These are phyloP conservation scores for Trametopsis cervina DNA, from an alignment of 768 basidiomycete species.

Conservation along the genomic window DNA sequence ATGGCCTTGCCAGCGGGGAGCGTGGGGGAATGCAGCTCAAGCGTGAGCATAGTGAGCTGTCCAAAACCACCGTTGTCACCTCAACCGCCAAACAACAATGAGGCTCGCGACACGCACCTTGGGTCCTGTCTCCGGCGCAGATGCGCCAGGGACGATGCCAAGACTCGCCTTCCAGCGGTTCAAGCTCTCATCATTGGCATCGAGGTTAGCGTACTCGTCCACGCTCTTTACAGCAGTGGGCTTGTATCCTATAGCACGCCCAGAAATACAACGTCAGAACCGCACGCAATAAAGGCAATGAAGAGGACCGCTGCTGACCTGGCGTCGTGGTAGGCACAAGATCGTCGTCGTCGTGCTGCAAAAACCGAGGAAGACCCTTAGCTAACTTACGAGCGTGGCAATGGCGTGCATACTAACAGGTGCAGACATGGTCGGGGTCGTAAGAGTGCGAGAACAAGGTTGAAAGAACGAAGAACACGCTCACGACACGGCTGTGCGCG, in stretches of 20 bases:
- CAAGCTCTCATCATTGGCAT: conserved; percentile 88
- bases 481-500: conserved; percentile 17
- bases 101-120: conserved; percentile 44
- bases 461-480: conserved; percentile 11
- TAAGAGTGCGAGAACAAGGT: conserved; percentile 13
- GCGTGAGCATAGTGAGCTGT: conserved; percentile 64
- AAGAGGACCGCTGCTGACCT: conserved; percentile 34
- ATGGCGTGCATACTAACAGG: conserved; percentile 26
- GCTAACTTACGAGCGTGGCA: neutral
- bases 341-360: conserved; percentile 66
- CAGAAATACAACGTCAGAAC: neutral
- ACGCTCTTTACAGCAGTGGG: conserved; percentile 58
- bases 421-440: conserved; percentile 40
- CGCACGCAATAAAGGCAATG: neutral
- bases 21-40: conserved; percentile 76
- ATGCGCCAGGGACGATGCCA: conserved; percentile 61
- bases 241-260: conserved; percentile 57
- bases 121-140: conserved; percentile 41
- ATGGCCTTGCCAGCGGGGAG: conserved; percentile 55
- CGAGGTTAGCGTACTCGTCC: conserved; percentile 80
- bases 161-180: conserved; percentile 94
- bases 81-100: too few relatives aligned
- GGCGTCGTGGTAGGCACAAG: conserved; percentile 61
- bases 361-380: conserved; percentile 8
- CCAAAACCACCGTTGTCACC: too few relatives aligned